Evolutionary conservation across 192 early-diverging fungal genomes (phyloP), one percentile per base, ranked within the genome.

Genomic region (Paraglomus brasilianum): DNA sequence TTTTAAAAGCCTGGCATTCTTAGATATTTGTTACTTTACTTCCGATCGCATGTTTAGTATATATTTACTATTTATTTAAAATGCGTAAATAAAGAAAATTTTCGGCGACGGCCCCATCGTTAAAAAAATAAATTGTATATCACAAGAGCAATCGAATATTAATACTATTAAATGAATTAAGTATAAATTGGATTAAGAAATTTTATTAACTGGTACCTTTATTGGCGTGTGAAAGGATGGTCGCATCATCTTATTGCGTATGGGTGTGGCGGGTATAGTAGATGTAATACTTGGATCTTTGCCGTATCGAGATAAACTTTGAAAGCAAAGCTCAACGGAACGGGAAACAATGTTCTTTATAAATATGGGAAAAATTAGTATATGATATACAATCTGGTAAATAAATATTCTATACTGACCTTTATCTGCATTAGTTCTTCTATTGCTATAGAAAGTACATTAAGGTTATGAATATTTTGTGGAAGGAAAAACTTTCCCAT

Each of bases 401-500:
- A 43, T 43, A 61, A 43, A 61, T 0, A 61, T 41, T 43, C 24
- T 61, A 17, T 61, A 43, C 65, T 66, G 15, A 69, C 67, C 67
- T 53, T 50, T 43, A 38, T 17, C 48, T 48, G 19, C 42, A 44
- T 8, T 8, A 66, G 19, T 30, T 47, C 36, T 46, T 66, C 5
- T 17, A 66, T 44, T 39, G 38, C 67, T 36, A 11, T 56, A 46
- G 67, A 24, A 53, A 69, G 8, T 53, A 69, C 67, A 42, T 40
- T 47, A 1, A 69, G 21, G 45, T 69, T 40, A 57, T 69, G 21
- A 52, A 17, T 42, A 58, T 57, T 58, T 41, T 40, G 69, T 57
- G 56, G 57, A 40, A 60, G 19, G 19, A 50, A 70, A 47, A 70
- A 70, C 39, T 61, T 40, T 30, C 45, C 44, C 56, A 70, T 47